A percentile compares a stretch with the other conserved stretches of the same genome.
Evolutionary conservation across 2,329 filamentous ascomycete species (phyloP).

Genomic region (Rhytidhysteron rufulum): DNA sequence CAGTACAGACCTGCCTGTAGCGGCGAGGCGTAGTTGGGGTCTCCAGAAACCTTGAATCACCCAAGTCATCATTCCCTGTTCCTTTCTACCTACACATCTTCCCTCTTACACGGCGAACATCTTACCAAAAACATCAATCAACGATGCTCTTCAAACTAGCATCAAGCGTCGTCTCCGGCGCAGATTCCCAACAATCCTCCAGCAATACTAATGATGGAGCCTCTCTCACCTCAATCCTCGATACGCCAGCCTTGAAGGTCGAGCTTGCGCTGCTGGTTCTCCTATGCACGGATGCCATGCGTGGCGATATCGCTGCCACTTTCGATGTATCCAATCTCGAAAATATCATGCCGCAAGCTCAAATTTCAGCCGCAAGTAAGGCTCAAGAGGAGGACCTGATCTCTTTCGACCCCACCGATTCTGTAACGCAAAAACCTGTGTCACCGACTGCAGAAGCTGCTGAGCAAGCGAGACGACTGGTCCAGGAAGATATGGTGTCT

Average conservation of each 20-base stretch:
- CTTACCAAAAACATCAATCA: not conserved
- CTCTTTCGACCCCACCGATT: constrained; percentile 22
- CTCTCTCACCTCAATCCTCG: constrained; percentile 35
- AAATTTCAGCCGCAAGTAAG: constrained; percentile 8
- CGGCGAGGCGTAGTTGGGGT: no score
- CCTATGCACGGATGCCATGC: constrained; percentile 44
- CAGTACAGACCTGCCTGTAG: no score
- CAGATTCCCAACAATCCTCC: not conserved
- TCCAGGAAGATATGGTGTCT: constrained; percentile 47
- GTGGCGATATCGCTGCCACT: constrained; percentile 23
- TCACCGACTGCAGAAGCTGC: constrained; percentile 19
- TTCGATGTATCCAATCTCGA: constrained; percentile 20
- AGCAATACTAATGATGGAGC: constrained; percentile 20
- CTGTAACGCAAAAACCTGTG: constrained; percentile 5
- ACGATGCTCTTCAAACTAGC: constrained; percentile 2
- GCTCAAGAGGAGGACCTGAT: constrained; percentile 21
- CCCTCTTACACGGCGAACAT: not conserved
- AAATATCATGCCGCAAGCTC: constrained; percentile 3
- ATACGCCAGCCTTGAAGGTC: constrained; percentile 38
- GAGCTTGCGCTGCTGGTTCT: constrained; percentile 46
- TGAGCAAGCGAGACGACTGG: constrained; percentile 18
- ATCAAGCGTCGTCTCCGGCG: not conserved
- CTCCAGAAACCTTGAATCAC: no score
- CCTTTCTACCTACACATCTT: no score
- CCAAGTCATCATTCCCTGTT: no score